Evolutionary conservation across 148 eudicot genomes (phyloP).

Genomic region (Rhododendron henanense): DNA sequence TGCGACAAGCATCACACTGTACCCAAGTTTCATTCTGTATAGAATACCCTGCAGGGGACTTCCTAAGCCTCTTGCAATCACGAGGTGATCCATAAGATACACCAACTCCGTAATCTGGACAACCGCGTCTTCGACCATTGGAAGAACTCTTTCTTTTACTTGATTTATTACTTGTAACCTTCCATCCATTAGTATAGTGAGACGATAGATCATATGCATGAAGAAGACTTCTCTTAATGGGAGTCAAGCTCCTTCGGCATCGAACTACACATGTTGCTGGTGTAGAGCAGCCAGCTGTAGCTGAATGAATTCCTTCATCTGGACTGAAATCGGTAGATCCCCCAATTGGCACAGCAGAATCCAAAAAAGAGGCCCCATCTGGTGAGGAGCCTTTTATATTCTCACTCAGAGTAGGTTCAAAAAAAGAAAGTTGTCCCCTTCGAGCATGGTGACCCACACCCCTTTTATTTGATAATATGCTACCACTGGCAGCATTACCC

Average conservation of each 20-base stretch:
- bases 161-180: slow-evolving; percentile 16
- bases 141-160: slow-evolving; percentile 43
- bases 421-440: slow-evolving; percentile 49
- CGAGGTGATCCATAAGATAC: slow-evolving; percentile 16
- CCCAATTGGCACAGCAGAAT: slow-evolving; percentile 17
- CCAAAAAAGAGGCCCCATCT: slow-evolving; percentile 16
- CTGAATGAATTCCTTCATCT: slow-evolving; percentile 25
- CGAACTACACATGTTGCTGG: slow-evolving; percentile 25
- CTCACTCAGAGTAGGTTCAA: slow-evolving; percentile 39
- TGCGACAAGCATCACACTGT: slow-evolving; percentile 88
- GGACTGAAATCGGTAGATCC: slow-evolving; percentile 29
- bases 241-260: slow-evolving; percentile 39
- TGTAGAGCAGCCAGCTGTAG: slow-evolving; percentile 20
- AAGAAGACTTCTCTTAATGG: slow-evolving; percentile 59
- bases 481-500: slow-evolving; percentile 31
- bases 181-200: slow-evolving; percentile 17
- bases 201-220: slow-evolving; percentile 37
- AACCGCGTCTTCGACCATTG: slow-evolving; percentile 17
- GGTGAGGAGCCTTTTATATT: slow-evolving; percentile 20
- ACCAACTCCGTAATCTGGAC: slow-evolving; percentile 20
- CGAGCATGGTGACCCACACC: slow-evolving; percentile 40
- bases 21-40: slow-evolving; percentile 64
- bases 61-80: slow-evolving; percentile 38
- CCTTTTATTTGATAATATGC: slow-evolving; percentile 30
- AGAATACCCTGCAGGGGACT: slow-evolving; percentile 21